Evolutionary conservation across 129 eudicot species (phyloP).

Genomic region (Deinandra increscens): DNA sequence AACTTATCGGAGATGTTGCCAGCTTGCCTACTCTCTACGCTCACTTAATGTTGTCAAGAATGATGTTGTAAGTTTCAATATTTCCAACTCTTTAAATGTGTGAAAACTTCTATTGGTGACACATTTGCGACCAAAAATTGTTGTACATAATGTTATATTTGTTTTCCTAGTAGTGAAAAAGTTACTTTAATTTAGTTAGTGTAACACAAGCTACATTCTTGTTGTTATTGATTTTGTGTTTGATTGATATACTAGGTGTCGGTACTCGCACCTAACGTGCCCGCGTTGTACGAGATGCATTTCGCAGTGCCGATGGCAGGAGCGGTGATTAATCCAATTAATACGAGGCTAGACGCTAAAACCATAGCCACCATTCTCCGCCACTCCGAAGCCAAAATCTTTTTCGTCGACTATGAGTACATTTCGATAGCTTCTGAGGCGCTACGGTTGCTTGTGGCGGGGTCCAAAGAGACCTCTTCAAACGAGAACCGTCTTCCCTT

Average conservation of each 20-base stretch:
- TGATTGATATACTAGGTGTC: conserved; percentile 49
- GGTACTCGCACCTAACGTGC: conserved; percentile 65
- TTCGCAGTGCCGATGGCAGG: conserved; percentile 81
- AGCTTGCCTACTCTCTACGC: conserved; percentile 59
- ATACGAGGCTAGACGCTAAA: conserved; percentile 60
- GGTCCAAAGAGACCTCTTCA: neutral
- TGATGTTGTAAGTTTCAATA: conserved; percentile 43
- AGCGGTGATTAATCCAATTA: conserved; percentile 65
- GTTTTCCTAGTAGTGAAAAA: too few relatives aligned
- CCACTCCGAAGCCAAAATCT: conserved; percentile 70
- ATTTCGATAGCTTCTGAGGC: conserved; percentile 52
- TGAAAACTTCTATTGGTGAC: too few relatives aligned
- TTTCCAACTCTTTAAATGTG: too few relatives aligned
- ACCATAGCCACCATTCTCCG: conserved; percentile 56
- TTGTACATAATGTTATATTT: too few relatives aligned
- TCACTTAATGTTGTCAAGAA: conserved; percentile 50
- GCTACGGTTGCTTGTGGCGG: conserved; percentile 35
- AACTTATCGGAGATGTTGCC: conserved; percentile 57
- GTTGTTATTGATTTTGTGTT: too few relatives aligned
- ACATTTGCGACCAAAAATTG: too few relatives aligned
- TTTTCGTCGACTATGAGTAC: conserved; percentile 55
- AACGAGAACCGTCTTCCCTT: too few relatives aligned
- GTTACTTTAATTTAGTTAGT: too few relatives aligned
- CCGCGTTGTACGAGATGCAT: conserved; percentile 73
- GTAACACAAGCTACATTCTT: too few relatives aligned